These are phyloP conservation scores for Tremellales sp. DNA, from an alignment of 1,284 basidiomycete species.

Conservation along the genomic window DNA sequence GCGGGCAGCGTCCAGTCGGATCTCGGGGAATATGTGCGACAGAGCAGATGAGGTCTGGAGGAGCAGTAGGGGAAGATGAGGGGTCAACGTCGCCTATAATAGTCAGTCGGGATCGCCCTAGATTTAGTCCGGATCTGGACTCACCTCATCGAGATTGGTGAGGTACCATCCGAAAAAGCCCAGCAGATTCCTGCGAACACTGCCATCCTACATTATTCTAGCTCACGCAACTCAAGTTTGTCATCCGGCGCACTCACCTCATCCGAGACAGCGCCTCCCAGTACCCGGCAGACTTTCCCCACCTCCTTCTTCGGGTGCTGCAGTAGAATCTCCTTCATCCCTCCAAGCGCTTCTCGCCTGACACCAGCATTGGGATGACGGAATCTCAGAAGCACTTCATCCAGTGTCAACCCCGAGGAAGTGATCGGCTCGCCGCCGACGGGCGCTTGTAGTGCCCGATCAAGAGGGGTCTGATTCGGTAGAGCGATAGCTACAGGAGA, in stretches of 20 bases:
- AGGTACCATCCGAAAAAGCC: conserved; percentile 64
- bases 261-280: conserved; percentile 71
- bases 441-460: conserved; percentile 28
- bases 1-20: conserved; percentile 82
- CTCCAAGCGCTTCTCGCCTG: conserved; percentile 75
- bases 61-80: conserved; percentile 68
- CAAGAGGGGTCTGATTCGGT: conserved; percentile 65
- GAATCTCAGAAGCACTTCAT: conserved; percentile 71
- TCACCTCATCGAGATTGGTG: conserved; percentile 59
- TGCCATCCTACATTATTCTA: conserved; percentile 42
- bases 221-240: background rate
- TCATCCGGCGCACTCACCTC: conserved; percentile 56
- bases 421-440: conserved; percentile 65
- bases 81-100: conserved; percentile 54
- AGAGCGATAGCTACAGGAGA: conserved; percentile 77
- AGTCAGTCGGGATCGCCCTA: conserved; percentile 1
- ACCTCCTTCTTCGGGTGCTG: conserved; percentile 59
- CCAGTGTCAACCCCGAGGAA: conserved; percentile 67
- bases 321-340: conserved; percentile 74
- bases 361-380: conserved; percentile 77
- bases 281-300: conserved; percentile 61
- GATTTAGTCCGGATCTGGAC: conserved; percentile 15
- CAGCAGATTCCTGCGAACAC: conserved; percentile 50
- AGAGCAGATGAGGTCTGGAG: conserved; percentile 87
- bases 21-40: conserved; percentile 91